Conservation (phyloP, 352 stramenopile genomes). For the Phytophthora sp. region DNA sequence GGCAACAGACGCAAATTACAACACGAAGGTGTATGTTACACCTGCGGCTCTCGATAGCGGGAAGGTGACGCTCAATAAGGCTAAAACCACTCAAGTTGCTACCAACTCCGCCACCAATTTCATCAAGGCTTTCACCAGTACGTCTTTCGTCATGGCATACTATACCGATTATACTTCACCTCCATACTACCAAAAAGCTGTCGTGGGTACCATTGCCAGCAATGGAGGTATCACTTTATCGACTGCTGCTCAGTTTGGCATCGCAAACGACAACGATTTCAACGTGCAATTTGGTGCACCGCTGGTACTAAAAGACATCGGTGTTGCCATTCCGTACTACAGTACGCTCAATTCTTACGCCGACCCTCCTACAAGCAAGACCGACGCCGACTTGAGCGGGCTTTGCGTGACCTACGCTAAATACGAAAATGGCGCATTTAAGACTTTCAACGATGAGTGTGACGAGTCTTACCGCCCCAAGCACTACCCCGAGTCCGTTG, state of each 20-base stretch:
- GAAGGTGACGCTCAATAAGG: conserved; percentile 18
- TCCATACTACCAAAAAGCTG: conserved; percentile 43
- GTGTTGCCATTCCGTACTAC: conserved; percentile 67
- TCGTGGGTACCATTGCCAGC: conserved; percentile 39
- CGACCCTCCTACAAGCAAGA: conserved; percentile 2
- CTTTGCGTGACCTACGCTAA: conserved; percentile 53
- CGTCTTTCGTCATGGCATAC: conserved; percentile 53
- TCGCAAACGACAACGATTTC: conserved; percentile 25
- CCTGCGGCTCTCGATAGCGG: conserved; percentile 35
- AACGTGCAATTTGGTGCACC: conserved; percentile 48
- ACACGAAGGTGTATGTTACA: conserved; percentile 9
- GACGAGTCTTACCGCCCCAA: conserved; percentile 44
- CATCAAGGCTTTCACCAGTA: conserved; percentile 38
- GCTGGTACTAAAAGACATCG: conserved; percentile 21
- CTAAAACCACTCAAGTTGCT: conserved; percentile 31
- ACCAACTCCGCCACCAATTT: conserved; percentile 43
- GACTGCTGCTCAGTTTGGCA: conserved; percentile 35
- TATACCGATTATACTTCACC: conserved; percentile 40
- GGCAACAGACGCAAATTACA: not conserved
- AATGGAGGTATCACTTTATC: conserved; percentile 48
- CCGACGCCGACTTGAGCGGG: conserved; percentile 29
- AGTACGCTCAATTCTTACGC: not conserved
- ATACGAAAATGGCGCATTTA: conserved; percentile 21
- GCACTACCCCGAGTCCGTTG: conserved; percentile 46
- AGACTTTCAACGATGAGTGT: conserved; percentile 49